Evolutionary conservation across 352 stramenopile genomes (phyloP), one percentile per base, ranked within the genome.

Genomic region (Pythium diclinum): DNA sequence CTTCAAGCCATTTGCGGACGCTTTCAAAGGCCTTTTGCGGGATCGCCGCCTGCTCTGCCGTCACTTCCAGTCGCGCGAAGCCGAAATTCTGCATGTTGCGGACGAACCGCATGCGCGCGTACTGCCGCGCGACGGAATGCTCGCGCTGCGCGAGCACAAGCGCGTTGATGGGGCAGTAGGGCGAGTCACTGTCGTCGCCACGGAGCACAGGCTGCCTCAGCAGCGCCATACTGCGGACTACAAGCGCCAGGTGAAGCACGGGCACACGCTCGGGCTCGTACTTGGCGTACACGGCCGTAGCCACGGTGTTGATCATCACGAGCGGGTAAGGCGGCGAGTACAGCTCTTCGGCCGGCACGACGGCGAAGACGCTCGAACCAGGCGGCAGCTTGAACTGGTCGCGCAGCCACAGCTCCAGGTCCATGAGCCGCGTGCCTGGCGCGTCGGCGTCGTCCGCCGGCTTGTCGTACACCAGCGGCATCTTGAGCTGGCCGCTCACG

Each of bases 261-360:
- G 86, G 86, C 56, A 81, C 56, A 11, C 64, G 68, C 30, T 76
- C 68, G 40, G 44, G 49, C 56, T 85, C 73, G 55, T 78, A 76
- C 54, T 69, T 69, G 48, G 72, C 58, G 53, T 85, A 83, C 9
- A 92, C 42, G 34, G 65, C 62, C 0, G 61, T 36, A 0, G 80
- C 84, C 14, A 91, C 63, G 10, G 81, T 81, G 62, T 95, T 95
- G 78, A 95, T 74, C 74, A 95, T 88, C 49, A 87, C 78, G 53
- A 95, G 74, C 57, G 86, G 86, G 56, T 84, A 88, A 59, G 83
- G 77, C 25, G 86, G 86, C 21, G 78, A 88, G 61, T 93, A 95
- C 47, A 89, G 71, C 62, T 95, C 86, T 8, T 91, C 73, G 10
- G 83, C 86, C 1, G 83, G 86, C 38, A 85, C 69, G 14, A 95